phyloP scores from a whole-genome alignment of 2,329 filamentous ascomycete genomes.

The Fusarium torulosum region DNA sequence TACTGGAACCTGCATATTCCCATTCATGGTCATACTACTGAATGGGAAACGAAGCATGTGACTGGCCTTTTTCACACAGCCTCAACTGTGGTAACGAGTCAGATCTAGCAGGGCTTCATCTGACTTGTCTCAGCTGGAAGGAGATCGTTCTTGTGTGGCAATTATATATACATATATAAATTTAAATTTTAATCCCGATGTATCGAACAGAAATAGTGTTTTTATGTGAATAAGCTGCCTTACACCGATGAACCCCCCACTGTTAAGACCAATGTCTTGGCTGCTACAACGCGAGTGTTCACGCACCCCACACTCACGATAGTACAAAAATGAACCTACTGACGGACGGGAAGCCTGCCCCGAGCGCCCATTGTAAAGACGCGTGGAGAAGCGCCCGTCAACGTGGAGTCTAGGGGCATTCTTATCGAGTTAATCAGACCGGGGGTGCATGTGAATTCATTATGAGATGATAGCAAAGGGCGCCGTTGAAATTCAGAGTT shows the following conservation, averaged over 20 bases:
- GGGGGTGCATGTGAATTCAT: slow-evolving; percentile 6
- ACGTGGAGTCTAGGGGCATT: slow-evolving; percentile 33
- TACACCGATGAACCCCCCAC: slow-evolving; percentile 22
- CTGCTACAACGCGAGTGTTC: background rate
- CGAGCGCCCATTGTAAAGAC: slow-evolving; percentile 29
- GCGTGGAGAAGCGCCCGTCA: slow-evolving; percentile 35
- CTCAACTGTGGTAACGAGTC: slow-evolving; percentile 17
- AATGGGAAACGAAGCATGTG: slow-evolving; percentile 37
- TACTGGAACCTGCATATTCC: slow-evolving; percentile 29
- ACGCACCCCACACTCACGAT: slow-evolving; percentile 40
- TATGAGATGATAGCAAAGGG: slow-evolving; percentile 3
- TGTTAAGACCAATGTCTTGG: background rate
- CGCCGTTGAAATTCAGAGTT: slow-evolving; percentile 23
- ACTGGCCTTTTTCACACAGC: slow-evolving; percentile 26
- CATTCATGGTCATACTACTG: slow-evolving; percentile 23
- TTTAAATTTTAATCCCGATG: background rate
- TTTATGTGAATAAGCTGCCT: background rate
- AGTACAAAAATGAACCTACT: slow-evolving; percentile 9
- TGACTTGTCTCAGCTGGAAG: slow-evolving; percentile 20
- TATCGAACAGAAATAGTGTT: background rate
- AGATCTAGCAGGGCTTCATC: slow-evolving; percentile 27
- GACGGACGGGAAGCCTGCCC: slow-evolving; percentile 33
- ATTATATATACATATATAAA: too few species aligned
- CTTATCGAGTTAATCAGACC: slow-evolving; percentile 29
- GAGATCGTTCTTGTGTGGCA: slow-evolving; percentile 5